phyloP scores from a whole-genome alignment of 306 rosid genomes.

The Cyamopsis tetragonoloba region DNA sequence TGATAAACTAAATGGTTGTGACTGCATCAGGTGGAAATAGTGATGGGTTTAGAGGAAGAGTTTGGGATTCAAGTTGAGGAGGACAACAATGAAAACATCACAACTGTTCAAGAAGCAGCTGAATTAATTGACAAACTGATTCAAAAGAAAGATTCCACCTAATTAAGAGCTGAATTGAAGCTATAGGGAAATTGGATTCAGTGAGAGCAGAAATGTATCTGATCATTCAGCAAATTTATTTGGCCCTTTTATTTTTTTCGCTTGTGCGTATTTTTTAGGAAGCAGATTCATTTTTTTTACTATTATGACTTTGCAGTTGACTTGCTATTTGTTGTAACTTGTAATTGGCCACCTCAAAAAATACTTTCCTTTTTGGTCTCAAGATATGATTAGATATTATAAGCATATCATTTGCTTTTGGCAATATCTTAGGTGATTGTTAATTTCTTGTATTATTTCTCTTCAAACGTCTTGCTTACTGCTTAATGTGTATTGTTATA shows the following conservation, averaged over 20 bases:
- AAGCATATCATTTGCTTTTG: neutral
- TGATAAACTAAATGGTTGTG: neutral
- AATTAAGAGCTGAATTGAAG: neutral
- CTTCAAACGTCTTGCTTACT: neutral
- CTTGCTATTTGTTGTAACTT: conserved; percentile 3
- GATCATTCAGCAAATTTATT: neutral
- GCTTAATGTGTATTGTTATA: neutral
- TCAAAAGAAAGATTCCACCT: conserved; percentile 32
- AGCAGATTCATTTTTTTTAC: neutral
- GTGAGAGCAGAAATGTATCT: neutral
- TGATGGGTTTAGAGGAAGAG: conserved; percentile 52
- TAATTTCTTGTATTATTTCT: neutral
- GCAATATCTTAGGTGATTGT: neutral
- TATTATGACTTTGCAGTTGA: neutral
- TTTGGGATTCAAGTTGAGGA: conserved; percentile 42
- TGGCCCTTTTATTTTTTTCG: neutral
- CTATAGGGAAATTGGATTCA: neutral
- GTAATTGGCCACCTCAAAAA: neutral
- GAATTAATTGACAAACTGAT: conserved; percentile 47
- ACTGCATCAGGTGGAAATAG: conserved; percentile 53
- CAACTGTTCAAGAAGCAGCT: conserved; percentile 50
- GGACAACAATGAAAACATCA: conserved; percentile 38
- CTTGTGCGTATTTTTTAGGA: conserved; percentile 7
- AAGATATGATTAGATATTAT: too few species aligned
- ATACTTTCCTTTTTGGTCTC: neutral